Evolutionary conservation across 23 red algal genomes (phyloP), one percentile per base, ranked within the genome.

Genomic region (Gracilaria gracilis): DNA sequence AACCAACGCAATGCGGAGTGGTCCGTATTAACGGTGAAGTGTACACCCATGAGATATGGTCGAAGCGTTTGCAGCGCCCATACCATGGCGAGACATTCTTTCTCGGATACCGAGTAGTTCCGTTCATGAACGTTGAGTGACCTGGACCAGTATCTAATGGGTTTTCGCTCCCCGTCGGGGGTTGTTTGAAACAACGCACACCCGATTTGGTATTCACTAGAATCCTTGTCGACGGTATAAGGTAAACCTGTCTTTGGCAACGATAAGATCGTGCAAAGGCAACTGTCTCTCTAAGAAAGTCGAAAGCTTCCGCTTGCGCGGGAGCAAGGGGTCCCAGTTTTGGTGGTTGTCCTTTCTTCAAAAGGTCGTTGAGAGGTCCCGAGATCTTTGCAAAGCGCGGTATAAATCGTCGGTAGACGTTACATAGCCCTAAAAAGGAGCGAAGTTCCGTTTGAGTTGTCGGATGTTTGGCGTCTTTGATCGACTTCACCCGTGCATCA

Each of bases 341-440:
- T 46, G 42, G 42, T 46, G 42, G 79, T 35, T 82, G 49, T 82
- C 50, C 79, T 13, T 82, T 82, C 0, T 61, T 82, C 49, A 82
- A 1, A 17, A 82, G 19, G 15, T 57, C 49, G 24, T 82, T 61
- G 21, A 82, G 35, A 0, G 79, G 0, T 33, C 9, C 23, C 4
- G 79, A 0, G 29, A 82, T 59, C 0, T 59, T 24, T 50, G 79
- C 23, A 36, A 54, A 82, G 21, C 58, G 27, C 35, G 79, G 79
- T 2, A 82, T 6, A 61, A 64, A 82, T 14, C 55, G 47, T 34
- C 79, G 0, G 20, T 82, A 82, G 1, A 80, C 0, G 51, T 80
- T 57, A 49, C 75, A 57, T 29, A 80, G 28, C 16, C 75, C 75
- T 0, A 80, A 50, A 0, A 80, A 80, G 20, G 38, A 50, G 16